Conservation (phyloP, 2,329 filamentous ascomycete genomes). For the Leptoxyphium fumago region DNA sequence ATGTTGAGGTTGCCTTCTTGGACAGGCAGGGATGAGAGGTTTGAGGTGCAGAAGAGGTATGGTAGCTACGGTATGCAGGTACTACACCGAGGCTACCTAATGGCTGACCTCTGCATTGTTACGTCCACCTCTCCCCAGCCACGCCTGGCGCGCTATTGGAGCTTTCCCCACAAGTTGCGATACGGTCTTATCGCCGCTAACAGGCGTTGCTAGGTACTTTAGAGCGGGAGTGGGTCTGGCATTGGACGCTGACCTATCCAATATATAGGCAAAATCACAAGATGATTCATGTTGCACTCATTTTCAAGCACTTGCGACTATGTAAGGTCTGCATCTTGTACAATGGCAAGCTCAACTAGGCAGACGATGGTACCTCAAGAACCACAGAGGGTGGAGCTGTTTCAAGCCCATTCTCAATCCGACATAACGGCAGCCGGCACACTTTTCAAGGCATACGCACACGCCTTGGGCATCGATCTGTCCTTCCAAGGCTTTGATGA, state of each 20-base stretch:
- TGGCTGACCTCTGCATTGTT: not conserved
- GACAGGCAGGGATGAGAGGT: not conserved
- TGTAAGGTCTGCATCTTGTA: no score
- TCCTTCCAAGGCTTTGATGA: slow-evolving; percentile 40
- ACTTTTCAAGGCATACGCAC: slow-evolving; percentile 27
- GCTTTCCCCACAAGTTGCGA: not conserved
- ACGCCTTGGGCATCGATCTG: slow-evolving; percentile 38
- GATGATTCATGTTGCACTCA: no score
- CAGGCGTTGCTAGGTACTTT: no score
- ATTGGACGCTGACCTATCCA: no score
- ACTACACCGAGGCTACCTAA: not conserved
- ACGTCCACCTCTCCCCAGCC: not conserved
- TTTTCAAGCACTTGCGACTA: no score
- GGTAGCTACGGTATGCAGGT: not conserved
- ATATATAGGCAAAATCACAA: no score
- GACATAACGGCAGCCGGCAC: not conserved
- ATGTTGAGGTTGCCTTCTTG: not conserved
- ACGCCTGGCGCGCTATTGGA: not conserved
- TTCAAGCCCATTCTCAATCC: no score
- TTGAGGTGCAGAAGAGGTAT: not conserved
- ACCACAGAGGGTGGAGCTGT: no score
- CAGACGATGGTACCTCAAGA: no score
- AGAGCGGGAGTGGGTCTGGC: no score
- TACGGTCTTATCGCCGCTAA: no score
- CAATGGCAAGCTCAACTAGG: no score